phyloP scores from a whole-genome alignment of 2,329 filamentous ascomycete genomes.

The Curvularia eragrostidis region DNA sequence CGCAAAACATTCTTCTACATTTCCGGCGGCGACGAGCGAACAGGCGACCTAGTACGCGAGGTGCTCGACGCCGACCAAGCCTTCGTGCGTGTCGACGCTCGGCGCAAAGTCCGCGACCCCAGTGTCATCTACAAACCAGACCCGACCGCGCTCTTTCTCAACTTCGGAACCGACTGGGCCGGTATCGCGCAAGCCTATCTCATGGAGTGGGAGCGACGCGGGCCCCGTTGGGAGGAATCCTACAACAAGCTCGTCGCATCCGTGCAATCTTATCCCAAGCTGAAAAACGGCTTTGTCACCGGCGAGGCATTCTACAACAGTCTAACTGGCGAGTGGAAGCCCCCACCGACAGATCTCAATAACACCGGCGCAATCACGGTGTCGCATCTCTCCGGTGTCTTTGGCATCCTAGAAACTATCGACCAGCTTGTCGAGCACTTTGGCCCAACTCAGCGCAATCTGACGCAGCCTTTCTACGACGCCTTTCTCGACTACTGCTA shows the following conservation, averaged over 20 bases:
- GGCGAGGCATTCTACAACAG: constrained; percentile 62
- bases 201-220: constrained; percentile 66
- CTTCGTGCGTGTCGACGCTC: constrained; percentile 62
- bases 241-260: constrained; percentile 58
- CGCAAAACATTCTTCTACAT: constrained; percentile 65
- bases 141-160: constrained; percentile 55
- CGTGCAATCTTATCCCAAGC: constrained; percentile 59
- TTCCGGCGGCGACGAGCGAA: constrained; percentile 63
- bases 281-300: constrained; percentile 67
- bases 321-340: constrained; percentile 57
- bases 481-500: constrained; percentile 68
- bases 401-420: constrained; percentile 65
- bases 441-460: constrained; percentile 44
- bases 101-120: constrained; percentile 65
- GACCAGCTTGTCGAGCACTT: constrained; percentile 62
- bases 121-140: constrained; percentile 56
- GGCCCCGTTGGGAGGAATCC: constrained; percentile 61
- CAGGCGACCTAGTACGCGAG: constrained; percentile 62
- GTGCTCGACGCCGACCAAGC: constrained; percentile 61
- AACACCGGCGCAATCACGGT: constrained; percentile 61
- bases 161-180: constrained; percentile 66
- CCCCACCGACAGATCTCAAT: constrained; percentile 60
- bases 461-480: constrained; percentile 59
- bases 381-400: constrained; percentile 64
- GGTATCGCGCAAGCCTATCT: constrained; percentile 65